These are phyloP conservation scores for Groenewaldozyma auringiensis DNA, from an alignment of 1,139 yeast genomes.

Conservation along the genomic window DNA sequence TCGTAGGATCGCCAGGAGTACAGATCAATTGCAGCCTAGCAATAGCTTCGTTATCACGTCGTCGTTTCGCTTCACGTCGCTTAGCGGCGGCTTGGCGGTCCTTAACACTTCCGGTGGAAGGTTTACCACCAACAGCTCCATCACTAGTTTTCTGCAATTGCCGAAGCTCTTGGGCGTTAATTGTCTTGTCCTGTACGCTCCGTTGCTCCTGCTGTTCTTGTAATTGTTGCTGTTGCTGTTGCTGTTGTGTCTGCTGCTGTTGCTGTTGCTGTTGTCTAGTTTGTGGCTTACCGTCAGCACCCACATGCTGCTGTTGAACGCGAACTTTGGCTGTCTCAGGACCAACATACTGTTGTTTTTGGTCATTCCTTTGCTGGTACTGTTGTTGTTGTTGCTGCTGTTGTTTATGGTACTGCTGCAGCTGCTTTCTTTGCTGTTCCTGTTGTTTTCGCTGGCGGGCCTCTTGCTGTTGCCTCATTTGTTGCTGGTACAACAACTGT, in stretches of 20 bases:
- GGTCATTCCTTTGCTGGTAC: conserved; percentile 2
- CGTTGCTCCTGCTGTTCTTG: conserved; percentile 15
- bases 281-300: no score
- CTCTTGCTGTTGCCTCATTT: conserved; percentile 12
- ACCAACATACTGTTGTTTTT: neutral
- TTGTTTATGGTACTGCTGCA: conserved; percentile 13
- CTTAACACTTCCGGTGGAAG: conserved; percentile 19
- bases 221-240: conserved; percentile 1
- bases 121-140: conserved; percentile 25
- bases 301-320: neutral
- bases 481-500: conserved; percentile 10
- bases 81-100: conserved; percentile 39
- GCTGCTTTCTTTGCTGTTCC: conserved; percentile 13
- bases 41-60: conserved; percentile 61
- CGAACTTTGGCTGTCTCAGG: neutral
- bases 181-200: conserved; percentile 11
- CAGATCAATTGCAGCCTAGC: conserved; percentile 70
- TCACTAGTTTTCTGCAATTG: conserved; percentile 29
- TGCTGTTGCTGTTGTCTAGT: conserved; percentile 4
- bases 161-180: conserved; percentile 20
- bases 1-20: conserved; percentile 80
- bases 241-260: conserved; percentile 1
- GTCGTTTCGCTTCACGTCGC: conserved; percentile 67
- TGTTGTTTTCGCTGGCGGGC: conserved; percentile 11
- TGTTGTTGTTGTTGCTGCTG: conserved; percentile 12